Evolutionary conservation across 2,329 filamentous ascomycete genomes (phyloP).

Genomic region (Chaetomium strumarium): DNA sequence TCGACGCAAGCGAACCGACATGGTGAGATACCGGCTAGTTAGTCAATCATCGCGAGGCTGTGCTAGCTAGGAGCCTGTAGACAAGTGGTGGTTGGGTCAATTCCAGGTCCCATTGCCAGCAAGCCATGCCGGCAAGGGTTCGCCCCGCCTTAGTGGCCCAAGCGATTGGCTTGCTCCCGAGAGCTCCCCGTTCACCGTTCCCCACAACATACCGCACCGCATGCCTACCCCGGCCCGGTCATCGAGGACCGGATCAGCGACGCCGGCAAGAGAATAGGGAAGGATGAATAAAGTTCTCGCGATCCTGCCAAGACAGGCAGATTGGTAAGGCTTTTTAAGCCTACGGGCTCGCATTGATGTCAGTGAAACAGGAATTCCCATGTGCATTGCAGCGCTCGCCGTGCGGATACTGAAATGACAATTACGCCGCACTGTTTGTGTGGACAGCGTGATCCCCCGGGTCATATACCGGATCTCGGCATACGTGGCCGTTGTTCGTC

Average conservation of each 20-base stretch:
- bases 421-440: neutral
- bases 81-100: conserved; percentile 14
- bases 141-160: conserved; percentile 17
- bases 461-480: conserved; percentile 8
- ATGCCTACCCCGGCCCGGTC: neutral
- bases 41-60: conserved; percentile 22
- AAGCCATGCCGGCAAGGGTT: conserved; percentile 9
- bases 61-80: conserved; percentile 16
- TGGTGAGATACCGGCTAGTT: neutral
- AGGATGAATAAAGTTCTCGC: conserved; percentile 16
- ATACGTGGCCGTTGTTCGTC: neutral
- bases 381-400: neutral
- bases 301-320: neutral
- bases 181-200: conserved; percentile 9
- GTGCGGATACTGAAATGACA: no score
- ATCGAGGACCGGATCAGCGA: conserved; percentile 10
- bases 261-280: neutral
- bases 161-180: conserved; percentile 33
- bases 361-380: neutral
- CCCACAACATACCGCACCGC: conserved; percentile 7
- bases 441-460: neutral
- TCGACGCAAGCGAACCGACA: conserved; percentile 1
- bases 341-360: conserved; percentile 13
- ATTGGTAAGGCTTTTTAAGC: neutral
- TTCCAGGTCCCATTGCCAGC: conserved; percentile 2